These are phyloP conservation scores for Paradendryphiella salina DNA, from an alignment of 2,329 filamentous ascomycete genomes.

Conservation along the genomic window DNA sequence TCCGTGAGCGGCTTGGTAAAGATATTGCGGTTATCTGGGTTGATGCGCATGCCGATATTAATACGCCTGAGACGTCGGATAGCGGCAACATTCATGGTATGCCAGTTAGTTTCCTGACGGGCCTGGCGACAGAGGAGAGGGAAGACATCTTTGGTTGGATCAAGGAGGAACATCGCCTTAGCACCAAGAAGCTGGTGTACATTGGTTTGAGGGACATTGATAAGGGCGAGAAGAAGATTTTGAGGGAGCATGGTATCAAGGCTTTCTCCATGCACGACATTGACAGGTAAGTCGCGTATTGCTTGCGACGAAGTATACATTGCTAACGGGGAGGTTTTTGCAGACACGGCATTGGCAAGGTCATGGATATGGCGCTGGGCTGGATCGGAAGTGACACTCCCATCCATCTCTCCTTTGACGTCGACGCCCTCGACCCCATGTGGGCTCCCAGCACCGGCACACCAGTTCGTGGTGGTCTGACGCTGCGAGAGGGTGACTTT, in stretches of 20 bases:
- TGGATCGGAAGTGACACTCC: constrained; percentile 94
- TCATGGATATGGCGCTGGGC: constrained; percentile 97
- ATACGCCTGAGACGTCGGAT: constrained; percentile 85
- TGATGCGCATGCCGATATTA: constrained; percentile 97
- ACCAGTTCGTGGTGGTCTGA: constrained; percentile 89
- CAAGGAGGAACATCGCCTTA: constrained; percentile 69
- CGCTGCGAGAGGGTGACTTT: constrained; percentile 92
- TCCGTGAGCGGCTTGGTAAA: constrained; percentile 75
- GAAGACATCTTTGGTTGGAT: constrained; percentile 91
- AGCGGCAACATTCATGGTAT: constrained; percentile 98
- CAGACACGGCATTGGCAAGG: constrained; percentile 88
- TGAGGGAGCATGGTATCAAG: constrained; percentile 86
- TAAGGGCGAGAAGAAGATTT: constrained; percentile 86
- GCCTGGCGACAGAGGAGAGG: constrained; percentile 74
- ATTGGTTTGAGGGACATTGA: constrained; percentile 95
- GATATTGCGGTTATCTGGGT: constrained; percentile 98
- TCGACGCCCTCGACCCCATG: constrained; percentile 93
- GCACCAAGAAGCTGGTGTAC: constrained; percentile 86
- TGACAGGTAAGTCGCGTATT: constrained; percentile 66
- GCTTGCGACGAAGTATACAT: background rate
- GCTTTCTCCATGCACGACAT: constrained; percentile 99
- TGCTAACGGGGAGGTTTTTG: background rate
- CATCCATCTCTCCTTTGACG: constrained; percentile 96
- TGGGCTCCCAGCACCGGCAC: constrained; percentile 97
- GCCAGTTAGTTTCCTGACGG: constrained; percentile 90